Conservation (phyloP, 2,329 filamentous ascomycete species). For the Neurospora crassa region DNA sequence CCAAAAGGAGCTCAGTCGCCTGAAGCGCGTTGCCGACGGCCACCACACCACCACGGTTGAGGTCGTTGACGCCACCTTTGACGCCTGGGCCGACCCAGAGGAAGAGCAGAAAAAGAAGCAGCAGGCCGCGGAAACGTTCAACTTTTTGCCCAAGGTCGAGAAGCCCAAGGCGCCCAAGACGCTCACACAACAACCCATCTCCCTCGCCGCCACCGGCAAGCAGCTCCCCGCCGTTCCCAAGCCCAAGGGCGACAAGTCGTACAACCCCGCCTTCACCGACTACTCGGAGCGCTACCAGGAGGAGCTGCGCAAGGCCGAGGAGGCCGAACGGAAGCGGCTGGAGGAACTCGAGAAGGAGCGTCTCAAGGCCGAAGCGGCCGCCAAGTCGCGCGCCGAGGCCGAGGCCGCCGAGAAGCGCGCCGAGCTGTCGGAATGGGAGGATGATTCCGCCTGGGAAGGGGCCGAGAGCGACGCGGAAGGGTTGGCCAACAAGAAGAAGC, state of each 20-base stretch:
- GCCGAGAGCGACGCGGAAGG: slow-evolving; percentile 76
- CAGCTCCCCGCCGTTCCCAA: slow-evolving; percentile 66
- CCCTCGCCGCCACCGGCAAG: slow-evolving; percentile 76
- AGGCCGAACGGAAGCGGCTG: slow-evolving; percentile 66
- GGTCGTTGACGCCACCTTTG: slow-evolving; percentile 57
- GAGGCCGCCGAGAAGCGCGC: slow-evolving; percentile 62
- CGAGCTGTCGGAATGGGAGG: slow-evolving; percentile 63
- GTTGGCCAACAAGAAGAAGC: slow-evolving; percentile 54
- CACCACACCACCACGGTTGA: slow-evolving; percentile 46
- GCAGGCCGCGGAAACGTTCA: slow-evolving; percentile 33
- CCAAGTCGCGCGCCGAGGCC: slow-evolving; percentile 60
- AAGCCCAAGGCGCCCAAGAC: slow-evolving; percentile 65
- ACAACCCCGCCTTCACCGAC: slow-evolving; percentile 82
- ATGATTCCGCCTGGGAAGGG: slow-evolving; percentile 87
- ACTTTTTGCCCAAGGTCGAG: slow-evolving; percentile 58
- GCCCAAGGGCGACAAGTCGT: slow-evolving; percentile 76
- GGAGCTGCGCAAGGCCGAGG: slow-evolving; percentile 71
- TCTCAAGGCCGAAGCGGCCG: slow-evolving; percentile 57
- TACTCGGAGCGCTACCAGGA: slow-evolving; percentile 68
- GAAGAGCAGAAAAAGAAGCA: slow-evolving; percentile 26
- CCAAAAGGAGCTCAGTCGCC: slow-evolving; percentile 69
- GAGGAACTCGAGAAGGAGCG: slow-evolving; percentile 57
- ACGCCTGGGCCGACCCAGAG: slow-evolving; percentile 58
- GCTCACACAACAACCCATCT: slow-evolving; percentile 66
- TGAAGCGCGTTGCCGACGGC: slow-evolving; percentile 72